Evolutionary conservation across 176 grass and related monocot genomes (phyloP).

Genomic region (Avena atlantica): DNA sequence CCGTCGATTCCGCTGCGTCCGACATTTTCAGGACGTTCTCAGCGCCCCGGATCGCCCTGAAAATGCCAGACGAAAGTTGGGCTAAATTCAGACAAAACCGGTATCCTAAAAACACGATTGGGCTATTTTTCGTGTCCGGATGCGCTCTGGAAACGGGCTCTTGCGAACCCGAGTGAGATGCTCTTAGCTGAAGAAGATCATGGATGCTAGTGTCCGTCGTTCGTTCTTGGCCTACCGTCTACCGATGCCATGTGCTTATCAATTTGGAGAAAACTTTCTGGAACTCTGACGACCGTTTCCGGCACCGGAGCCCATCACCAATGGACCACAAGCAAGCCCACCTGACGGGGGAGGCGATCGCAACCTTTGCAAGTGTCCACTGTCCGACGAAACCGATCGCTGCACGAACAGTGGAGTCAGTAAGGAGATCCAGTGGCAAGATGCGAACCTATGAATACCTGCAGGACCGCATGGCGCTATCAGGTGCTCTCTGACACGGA

Average conservation of each 20-base stretch:
- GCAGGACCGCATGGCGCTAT: slow-evolving; percentile 11
- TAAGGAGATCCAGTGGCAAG: neutral
- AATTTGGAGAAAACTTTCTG: too few relatives aligned
- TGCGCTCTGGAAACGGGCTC: too few relatives aligned
- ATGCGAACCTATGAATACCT: neutral
- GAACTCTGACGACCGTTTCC: neutral
- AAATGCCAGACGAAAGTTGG: too few relatives aligned
- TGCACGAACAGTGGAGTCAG: neutral
- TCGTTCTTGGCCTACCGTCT: neutral
- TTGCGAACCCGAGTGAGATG: too few relatives aligned
- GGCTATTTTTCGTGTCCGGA: too few relatives aligned
- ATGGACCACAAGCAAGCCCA: neutral
- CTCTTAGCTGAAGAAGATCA: neutral
- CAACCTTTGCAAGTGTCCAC: neutral
- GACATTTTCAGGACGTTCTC: too few relatives aligned
- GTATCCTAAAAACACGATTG: too few relatives aligned
- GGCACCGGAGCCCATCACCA: neutral
- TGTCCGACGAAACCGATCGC: neutral
- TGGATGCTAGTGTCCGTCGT: neutral
- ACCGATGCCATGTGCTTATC: too few relatives aligned
- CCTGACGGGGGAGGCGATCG: neutral
- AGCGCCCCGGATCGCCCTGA: too few relatives aligned
- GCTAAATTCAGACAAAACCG: too few relatives aligned
- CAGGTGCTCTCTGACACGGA: slow-evolving; percentile 30
- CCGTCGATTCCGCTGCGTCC: too few relatives aligned